Conservation (phyloP, 2,329 filamentous ascomycete genomes). For the Oidium heveae region DNA sequence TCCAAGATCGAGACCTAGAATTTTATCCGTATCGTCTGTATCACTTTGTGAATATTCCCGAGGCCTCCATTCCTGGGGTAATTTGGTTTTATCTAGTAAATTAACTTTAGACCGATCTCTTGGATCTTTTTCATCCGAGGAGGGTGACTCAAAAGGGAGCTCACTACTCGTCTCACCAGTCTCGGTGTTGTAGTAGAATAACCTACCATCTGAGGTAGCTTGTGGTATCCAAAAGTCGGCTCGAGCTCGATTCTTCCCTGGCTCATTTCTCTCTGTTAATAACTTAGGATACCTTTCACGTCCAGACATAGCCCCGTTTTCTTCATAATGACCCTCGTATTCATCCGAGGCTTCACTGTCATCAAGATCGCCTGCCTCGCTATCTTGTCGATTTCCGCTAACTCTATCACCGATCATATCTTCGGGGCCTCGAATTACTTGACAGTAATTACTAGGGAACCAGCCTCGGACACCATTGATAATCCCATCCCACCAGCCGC, state of each 20-base stretch:
- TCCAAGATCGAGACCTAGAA: constrained; percentile 67
- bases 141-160: constrained; percentile 73
- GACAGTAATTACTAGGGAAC: constrained; percentile 98
- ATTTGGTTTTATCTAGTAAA: constrained; percentile 71
- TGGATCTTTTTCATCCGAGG: constrained; percentile 62
- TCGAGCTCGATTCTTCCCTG: constrained; percentile 47
- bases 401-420: constrained; percentile 39
- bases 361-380: constrained; percentile 35
- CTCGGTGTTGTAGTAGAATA: constrained; percentile 97
- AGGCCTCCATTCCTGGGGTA: constrained; percentile 77
- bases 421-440: constrained; percentile 53
- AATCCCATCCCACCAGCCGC: constrained; percentile 97
- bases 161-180: constrained; percentile 91
- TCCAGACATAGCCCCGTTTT: constrained; percentile 40
- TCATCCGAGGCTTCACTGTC: constrained; percentile 39
- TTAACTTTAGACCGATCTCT: constrained; percentile 70
- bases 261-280: constrained; percentile 35
- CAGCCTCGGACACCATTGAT: constrained; percentile 92
- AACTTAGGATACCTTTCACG: constrained; percentile 29
- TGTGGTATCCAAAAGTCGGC: constrained; percentile 98
- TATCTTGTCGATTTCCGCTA: constrained; percentile 19
- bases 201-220: constrained; percentile 69
- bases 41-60: constrained; percentile 61
- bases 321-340: constrained; percentile 30
- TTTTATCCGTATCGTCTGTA: constrained; percentile 63